These are phyloP conservation scores for Fusarium sp. DNA, from an alignment of 2,329 filamentous ascomycete genomes.

Conservation along the genomic window DNA sequence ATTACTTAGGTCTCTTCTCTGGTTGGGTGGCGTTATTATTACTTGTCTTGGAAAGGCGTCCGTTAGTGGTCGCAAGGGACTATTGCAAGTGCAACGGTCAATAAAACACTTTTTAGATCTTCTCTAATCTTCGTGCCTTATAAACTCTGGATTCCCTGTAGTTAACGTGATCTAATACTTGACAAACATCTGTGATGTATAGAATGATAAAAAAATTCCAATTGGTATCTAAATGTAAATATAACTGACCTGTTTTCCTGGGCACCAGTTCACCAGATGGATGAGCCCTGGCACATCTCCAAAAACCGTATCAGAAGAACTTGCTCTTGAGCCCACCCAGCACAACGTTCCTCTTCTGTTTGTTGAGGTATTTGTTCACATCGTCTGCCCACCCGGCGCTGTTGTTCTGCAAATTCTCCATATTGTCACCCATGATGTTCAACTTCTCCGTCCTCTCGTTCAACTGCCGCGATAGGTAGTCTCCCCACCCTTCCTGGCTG, in stretches of 20 bases:
- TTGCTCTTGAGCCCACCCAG: constrained; percentile 76
- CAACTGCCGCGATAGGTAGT: constrained; percentile 87
- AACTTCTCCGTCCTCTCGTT: constrained; percentile 93
- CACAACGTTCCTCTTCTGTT: constrained; percentile 88
- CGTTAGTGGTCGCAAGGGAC: neutral
- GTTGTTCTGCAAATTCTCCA: constrained; percentile 84
- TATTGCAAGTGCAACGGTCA: neutral
- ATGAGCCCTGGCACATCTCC: neutral
- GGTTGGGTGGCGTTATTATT: neutral
- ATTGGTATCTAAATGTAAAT: constrained; percentile 28
- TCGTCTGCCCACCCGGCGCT: constrained; percentile 89
- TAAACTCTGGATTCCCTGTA: neutral
- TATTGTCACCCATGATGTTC: constrained; percentile 83
- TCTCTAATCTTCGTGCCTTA: neutral
- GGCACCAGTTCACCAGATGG: neutral
- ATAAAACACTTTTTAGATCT: neutral
- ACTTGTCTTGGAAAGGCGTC: neutral
- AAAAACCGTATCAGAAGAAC: constrained; percentile 55
- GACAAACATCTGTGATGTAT: neutral
- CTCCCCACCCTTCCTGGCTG: constrained; percentile 74
- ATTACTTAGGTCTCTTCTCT: neutral
- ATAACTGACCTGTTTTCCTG: constrained; percentile 4
- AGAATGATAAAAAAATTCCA: constrained; percentile 7
- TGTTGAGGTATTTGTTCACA: constrained; percentile 85
- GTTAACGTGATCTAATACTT: neutral